Percentiles rank a stretch among this genome's conserved stretches.
phyloP scores from a whole-genome alignment of 139 green algal species.

The Pleodorina starrii region DNA sequence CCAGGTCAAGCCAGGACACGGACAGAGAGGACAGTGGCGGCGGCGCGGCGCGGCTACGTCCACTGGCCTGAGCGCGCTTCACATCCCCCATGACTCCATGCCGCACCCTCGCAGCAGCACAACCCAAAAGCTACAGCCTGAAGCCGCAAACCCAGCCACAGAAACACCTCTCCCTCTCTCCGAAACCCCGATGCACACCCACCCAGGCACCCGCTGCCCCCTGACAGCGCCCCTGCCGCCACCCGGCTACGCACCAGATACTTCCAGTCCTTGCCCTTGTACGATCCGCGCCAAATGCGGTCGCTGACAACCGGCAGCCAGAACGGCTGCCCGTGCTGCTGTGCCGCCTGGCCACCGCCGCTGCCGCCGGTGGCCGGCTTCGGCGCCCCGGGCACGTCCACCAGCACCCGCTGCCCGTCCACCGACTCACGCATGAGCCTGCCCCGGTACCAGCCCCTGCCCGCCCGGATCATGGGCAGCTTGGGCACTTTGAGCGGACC shows the following conservation, averaged over 20 bases:
- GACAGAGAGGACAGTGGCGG: no score
- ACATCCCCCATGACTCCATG: no score
- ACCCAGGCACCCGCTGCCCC: neutral
- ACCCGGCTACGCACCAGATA: constrained; percentile 68
- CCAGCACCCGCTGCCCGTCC: neutral
- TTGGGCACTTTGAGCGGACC: constrained; percentile 37
- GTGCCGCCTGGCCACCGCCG: neutral
- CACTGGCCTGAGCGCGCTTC: no score
- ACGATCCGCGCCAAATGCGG: constrained; percentile 84
- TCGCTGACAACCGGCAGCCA: constrained; percentile 75
- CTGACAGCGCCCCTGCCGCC: no score
- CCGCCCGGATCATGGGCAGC: constrained; percentile 48
- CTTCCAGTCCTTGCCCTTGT: constrained; percentile 87
- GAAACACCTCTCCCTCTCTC: no score
- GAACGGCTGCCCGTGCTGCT: constrained; percentile 38
- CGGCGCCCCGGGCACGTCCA: constrained; percentile 40
- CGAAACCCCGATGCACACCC: no score
- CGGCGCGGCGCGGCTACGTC: no score
- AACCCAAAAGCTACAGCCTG: no score
- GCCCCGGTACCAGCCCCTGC: constrained; percentile 30
- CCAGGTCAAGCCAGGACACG: no score
- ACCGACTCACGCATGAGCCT: constrained; percentile 14
- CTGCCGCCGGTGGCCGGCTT: neutral
- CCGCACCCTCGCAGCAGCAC: no score
- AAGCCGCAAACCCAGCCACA: no score